A percentile compares a stretch with the other conserved stretches of the same genome.
These are phyloP conservation scores for Hansenula anomala DNA, from an alignment of 1,139 yeast genomes.

Conservation along the genomic window DNA sequence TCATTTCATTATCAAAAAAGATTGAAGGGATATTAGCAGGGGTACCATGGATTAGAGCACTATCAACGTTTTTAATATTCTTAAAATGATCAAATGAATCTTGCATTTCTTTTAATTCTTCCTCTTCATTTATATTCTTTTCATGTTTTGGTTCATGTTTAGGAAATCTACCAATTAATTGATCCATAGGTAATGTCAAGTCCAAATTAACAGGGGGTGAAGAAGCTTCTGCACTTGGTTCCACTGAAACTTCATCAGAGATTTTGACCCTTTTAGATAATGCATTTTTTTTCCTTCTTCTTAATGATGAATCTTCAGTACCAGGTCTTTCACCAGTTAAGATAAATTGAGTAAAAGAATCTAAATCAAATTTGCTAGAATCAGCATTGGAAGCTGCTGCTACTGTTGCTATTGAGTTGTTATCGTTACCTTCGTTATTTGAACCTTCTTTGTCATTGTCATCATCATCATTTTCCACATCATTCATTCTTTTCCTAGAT, in stretches of 20 bases:
- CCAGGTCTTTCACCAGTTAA: conserved; percentile 67
- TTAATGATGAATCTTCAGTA: conserved; percentile 22
- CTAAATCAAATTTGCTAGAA: conserved; percentile 48
- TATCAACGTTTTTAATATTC: conserved; percentile 57
- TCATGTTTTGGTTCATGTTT: conserved; percentile 27
- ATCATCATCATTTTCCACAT: conserved; percentile 34
- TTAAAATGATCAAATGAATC: conserved; percentile 63
- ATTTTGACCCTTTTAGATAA: conserved; percentile 58
- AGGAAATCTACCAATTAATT: conserved; percentile 45
- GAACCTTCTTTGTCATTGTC: conserved; percentile 26
- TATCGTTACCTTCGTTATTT: background rate
- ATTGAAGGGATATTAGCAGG: conserved; percentile 44
- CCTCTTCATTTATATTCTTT: conserved; percentile 41
- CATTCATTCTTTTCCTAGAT: conserved; percentile 46
- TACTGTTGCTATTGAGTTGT: background rate
- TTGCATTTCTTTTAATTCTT: conserved; percentile 61
- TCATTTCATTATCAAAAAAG: conserved; percentile 19
- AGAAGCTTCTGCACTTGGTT: conserved; percentile 11
- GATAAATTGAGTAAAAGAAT: conserved; percentile 68
- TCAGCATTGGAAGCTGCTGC: conserved; percentile 2
- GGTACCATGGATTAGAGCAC: conserved; percentile 55
- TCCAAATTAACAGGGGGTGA: conserved; percentile 35
- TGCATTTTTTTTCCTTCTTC: conserved; percentile 27
- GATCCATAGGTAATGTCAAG: conserved; percentile 70
- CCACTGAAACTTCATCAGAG: conserved; percentile 44